Evolutionary conservation across 768 basidiomycete genomes (phyloP).

Genomic region (Rhizopogon vinicolor): DNA sequence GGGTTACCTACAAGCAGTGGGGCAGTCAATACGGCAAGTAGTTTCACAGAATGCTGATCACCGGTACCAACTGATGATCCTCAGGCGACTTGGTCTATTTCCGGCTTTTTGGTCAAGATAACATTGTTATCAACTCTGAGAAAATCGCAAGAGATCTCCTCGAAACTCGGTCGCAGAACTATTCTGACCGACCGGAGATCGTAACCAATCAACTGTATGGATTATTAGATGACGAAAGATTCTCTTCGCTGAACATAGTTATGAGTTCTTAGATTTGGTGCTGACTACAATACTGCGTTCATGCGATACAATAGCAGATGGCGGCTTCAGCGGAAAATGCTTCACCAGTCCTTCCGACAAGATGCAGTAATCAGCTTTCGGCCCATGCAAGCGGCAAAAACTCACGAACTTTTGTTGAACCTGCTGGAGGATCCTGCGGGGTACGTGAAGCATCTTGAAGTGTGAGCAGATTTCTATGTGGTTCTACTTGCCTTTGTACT

Average conservation of each 20-base stretch:
- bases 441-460: background rate
- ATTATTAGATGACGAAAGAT: background rate
- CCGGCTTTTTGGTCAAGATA: slow-evolving; percentile 4
- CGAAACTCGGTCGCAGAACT: slow-evolving; percentile 5
- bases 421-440: background rate
- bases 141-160: slow-evolving; percentile 6
- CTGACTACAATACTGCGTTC: slow-evolving; percentile 3
- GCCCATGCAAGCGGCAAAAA: background rate
- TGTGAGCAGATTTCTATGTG: background rate
- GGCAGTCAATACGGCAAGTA: slow-evolving; percentile 33
- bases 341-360: slow-evolving; percentile 7
- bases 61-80: background rate
- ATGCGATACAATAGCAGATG: slow-evolving; percentile 10
- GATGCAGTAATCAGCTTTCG: background rate
- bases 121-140: slow-evolving; percentile 10
- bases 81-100: slow-evolving; percentile 3
- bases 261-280: background rate
- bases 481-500: background rate
- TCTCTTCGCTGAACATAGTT: background rate
- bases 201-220: slow-evolving; percentile 1
- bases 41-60: background rate
- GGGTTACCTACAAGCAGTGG: slow-evolving; percentile 38
- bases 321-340: slow-evolving; percentile 11
- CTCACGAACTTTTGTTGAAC: background rate
- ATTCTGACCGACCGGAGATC: slow-evolving; percentile 6